These are phyloP conservation scores for Chlorella sp. DNA, from an alignment of 139 green algal genomes.

Conservation along the genomic window DNA sequence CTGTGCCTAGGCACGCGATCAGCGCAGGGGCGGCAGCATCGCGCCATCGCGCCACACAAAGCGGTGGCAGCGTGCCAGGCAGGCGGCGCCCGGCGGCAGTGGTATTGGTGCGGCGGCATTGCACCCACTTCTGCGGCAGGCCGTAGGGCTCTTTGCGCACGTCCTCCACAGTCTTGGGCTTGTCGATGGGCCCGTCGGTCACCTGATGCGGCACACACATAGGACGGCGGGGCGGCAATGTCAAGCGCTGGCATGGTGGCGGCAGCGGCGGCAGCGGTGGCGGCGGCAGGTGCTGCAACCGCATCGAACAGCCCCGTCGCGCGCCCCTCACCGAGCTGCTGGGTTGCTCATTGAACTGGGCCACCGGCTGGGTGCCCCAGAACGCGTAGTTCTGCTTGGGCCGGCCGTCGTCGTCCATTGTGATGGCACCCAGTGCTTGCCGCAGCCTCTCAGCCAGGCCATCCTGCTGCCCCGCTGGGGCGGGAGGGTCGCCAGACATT, in stretches of 20 bases:
- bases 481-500: not conserved
- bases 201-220: slow-evolving; percentile 18
- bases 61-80: not conserved
- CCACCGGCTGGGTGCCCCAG: slow-evolving; percentile 96
- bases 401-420: not conserved
- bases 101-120: not conserved
- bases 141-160: slow-evolving; percentile 86
- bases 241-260: not conserved
- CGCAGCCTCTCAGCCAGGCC: slow-evolving; percentile 34
- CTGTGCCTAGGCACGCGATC: not conserved
- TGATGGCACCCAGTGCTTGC: slow-evolving; percentile 39
- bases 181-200: slow-evolving; percentile 87
- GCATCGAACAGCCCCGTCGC: too few relatives aligned
- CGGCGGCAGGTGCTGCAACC: not conserved
- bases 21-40: not conserved
- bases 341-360: slow-evolving; percentile 80
- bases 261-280: not conserved
- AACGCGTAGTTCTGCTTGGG: slow-evolving; percentile 78
- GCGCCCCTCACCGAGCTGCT: slow-evolving; percentile 8
- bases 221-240: not conserved
- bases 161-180: slow-evolving; percentile 75
- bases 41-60: not conserved
- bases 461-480: not conserved
- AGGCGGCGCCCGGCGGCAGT: not conserved
- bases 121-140: slow-evolving; percentile 73